Evolutionary conservation across 2,329 filamentous ascomycete species (phyloP).

Genomic region (Colletotrichum brevisporum): DNA sequence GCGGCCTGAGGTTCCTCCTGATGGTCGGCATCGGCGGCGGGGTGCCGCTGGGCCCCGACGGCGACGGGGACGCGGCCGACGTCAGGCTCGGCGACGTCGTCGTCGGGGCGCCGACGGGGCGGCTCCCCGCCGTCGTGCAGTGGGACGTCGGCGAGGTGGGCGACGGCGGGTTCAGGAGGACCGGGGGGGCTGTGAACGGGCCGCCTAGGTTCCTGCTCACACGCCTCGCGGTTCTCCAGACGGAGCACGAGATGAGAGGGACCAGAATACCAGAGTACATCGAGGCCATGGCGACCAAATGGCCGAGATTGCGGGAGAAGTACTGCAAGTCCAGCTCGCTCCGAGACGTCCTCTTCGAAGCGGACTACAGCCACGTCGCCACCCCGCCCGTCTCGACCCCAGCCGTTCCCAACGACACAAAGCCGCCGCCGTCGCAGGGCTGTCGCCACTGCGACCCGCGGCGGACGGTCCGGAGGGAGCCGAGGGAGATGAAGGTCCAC

Average conservation of each 20-base stretch:
- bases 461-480: not conserved
- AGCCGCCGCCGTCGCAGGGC: not conserved
- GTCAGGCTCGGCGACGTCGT: conserved; percentile 43
- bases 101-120: conserved; percentile 7
- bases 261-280: conserved; percentile 31
- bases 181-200: conserved; percentile 6
- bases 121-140: conserved; percentile 34
- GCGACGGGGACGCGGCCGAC: not conserved
- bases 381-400: not conserved
- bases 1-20: conserved; percentile 6
- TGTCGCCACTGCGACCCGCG: not conserved
- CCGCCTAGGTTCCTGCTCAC: conserved; percentile 30
- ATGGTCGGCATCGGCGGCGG: conserved; percentile 48
- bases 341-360: conserved; percentile 35
- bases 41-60: conserved; percentile 6
- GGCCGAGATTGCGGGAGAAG: conserved; percentile 11
- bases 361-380: conserved; percentile 25
- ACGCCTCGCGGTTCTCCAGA: conserved; percentile 9
- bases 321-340: conserved; percentile 18
- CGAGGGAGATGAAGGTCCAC: conserved; percentile 33
- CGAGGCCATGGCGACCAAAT: conserved; percentile 27
- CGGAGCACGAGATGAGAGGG: conserved; percentile 19
- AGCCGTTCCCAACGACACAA: conserved; percentile 15
- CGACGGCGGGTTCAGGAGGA: not conserved
- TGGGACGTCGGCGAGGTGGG: conserved; percentile 30